Evolutionary conservation across 73 alveolate species (phyloP), one percentile per base, ranked within the genome.

Genomic region (Blepharisma japonicum): DNA sequence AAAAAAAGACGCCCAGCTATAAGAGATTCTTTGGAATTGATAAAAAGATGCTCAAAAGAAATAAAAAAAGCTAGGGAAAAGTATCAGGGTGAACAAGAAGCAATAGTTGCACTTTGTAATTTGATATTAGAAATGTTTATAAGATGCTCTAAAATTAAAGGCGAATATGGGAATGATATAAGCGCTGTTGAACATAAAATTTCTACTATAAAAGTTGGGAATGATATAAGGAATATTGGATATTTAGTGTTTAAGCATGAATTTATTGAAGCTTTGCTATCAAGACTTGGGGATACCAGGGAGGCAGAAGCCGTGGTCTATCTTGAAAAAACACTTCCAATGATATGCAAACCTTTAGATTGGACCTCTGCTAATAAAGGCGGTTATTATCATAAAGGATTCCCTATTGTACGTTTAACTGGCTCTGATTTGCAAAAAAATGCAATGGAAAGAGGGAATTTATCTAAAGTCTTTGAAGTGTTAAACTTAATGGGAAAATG

Each of bases 281-380:
- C 42, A 0, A 32, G 42, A 32, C 42, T 32, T 32, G 42, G 42
- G 42, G 42, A 32, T 32, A 32, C 5, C 42, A 32, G 42, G 3
- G 85, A 78, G 61, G 83, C 77, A 83, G 81, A 55, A 88, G 85
- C 70, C 53, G 90, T 80, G 80, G 47, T 92, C 55, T 89, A 90
- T 55, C 74, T 92, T 8, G 98, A 92, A 56, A 87, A 96, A 50
- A 68, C 90, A 46, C 71, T 91, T 38, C 98, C 98, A 5, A 93
- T 93, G 98, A 86, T 93, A 14, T 93, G 87, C 87, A 76, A 83
- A 46, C 98, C 98, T 8, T 94, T 94, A 6, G 91, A 91, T 7
- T 93, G 98, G 98, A 85, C 80, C 74, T 94, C 88, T 68, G 79
- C 53, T 45, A 61, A 51, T 23, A 86, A 85, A 42, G 98, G 98